These are phyloP conservation scores for Trichoderma afroharzianum DNA, from an alignment of 2,329 filamentous ascomycete genomes.

Conservation along the genomic window DNA sequence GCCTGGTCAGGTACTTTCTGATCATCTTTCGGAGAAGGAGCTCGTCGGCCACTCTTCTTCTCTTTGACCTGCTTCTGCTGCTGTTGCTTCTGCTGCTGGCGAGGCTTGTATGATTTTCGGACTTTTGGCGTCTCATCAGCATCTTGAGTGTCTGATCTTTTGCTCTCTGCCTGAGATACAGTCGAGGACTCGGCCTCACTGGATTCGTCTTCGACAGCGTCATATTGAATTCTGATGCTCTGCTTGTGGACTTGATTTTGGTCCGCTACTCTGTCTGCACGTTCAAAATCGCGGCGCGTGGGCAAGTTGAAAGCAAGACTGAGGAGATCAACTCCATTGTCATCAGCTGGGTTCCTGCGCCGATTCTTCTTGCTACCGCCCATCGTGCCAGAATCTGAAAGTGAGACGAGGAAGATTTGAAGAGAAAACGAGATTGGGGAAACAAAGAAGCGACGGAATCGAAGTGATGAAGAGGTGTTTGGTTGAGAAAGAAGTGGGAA, in stretches of 20 bases:
- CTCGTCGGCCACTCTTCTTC: background rate
- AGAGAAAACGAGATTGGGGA: background rate
- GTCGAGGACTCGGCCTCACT: background rate
- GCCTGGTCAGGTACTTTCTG: background rate
- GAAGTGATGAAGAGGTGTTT: background rate
- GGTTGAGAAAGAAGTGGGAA: background rate
- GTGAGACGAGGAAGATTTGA: background rate
- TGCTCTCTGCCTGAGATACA: background rate
- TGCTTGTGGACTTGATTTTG: background rate
- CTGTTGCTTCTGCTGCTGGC: background rate
- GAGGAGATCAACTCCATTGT: constrained; percentile 20
- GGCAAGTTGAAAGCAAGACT: constrained; percentile 22
- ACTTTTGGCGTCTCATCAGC: background rate
- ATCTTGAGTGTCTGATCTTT: background rate
- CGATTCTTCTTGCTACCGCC: constrained; percentile 17
- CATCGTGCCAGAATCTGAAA: constrained; percentile 15
- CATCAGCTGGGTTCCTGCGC: constrained; percentile 3
- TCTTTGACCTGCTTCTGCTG: background rate
- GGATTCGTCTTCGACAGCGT: constrained; percentile 15
- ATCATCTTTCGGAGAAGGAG: background rate
- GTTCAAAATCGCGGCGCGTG: constrained; percentile 19
- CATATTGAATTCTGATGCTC: constrained; percentile 1
- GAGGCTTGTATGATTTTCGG: background rate
- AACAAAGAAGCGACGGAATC: background rate
- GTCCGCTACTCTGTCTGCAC: background rate